Conservation (phyloP, 2,329 filamentous ascomycete genomes). For the Aaosphaeria arxii region DNA sequence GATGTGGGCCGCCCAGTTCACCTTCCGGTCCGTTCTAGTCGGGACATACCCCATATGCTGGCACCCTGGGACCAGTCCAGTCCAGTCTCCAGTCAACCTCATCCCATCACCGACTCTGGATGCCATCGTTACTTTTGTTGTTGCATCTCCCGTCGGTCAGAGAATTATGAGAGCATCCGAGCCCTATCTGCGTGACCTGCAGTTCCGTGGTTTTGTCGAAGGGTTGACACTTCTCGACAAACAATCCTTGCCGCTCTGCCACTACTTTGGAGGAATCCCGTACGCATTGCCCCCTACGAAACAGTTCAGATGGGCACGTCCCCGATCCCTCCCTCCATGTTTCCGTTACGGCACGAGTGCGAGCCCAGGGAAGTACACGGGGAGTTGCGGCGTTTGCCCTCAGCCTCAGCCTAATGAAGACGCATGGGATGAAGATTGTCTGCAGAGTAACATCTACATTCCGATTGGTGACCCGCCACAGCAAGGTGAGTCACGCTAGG, state of each 20-base stretch:
- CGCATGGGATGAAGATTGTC: conserved; percentile 53
- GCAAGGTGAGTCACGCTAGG: conserved; percentile 19
- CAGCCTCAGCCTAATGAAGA: conserved; percentile 40
- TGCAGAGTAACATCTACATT: conserved; percentile 56
- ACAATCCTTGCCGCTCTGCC: conserved; percentile 37
- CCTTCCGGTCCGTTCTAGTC: too few relatives aligned
- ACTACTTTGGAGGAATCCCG: conserved; percentile 55
- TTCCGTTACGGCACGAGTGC: conserved; percentile 52
- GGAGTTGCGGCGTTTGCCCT: conserved; percentile 47
- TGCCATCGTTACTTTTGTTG: too few relatives aligned
- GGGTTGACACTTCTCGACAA: conserved; percentile 45
- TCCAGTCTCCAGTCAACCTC: too few relatives aligned
- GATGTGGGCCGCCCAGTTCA: too few relatives aligned
- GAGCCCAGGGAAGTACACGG: conserved; percentile 46
- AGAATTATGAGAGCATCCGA: conserved; percentile 11
- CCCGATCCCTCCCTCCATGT: conserved; percentile 45
- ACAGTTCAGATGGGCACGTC: conserved; percentile 49
- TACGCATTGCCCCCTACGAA: conserved; percentile 53
- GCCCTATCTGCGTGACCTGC: conserved; percentile 36
- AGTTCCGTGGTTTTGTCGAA: conserved; percentile 48
- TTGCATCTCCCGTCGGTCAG: too few relatives aligned
- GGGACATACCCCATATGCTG: too few relatives aligned
- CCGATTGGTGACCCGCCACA: conserved; percentile 46
- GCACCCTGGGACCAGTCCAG: too few relatives aligned
- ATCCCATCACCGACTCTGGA: too few relatives aligned